Evolutionary conservation across 257 asterid genomes (phyloP).

Genomic region (Capsicum chinense): DNA sequence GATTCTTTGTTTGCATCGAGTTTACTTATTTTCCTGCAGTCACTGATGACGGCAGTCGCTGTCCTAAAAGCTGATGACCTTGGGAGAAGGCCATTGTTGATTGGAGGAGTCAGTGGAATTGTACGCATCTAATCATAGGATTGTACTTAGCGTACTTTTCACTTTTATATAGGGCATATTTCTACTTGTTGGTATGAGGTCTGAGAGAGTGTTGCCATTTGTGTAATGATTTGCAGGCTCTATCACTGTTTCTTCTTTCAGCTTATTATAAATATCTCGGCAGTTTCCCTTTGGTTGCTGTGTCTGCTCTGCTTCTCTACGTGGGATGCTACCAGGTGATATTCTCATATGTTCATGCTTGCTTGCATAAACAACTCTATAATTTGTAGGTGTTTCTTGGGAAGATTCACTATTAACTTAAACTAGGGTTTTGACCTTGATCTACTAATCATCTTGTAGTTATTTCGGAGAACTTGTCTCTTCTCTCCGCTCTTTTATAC

Average conservation of each 20-base stretch:
- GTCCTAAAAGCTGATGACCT: constrained; percentile 95
- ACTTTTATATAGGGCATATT: not conserved
- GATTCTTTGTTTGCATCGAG: constrained; percentile 5
- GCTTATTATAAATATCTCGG: constrained; percentile 94
- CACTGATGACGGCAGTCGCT: constrained; percentile 90
- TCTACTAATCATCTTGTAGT: constrained; percentile 16
- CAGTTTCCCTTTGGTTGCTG: constrained; percentile 83
- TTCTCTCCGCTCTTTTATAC: not conserved
- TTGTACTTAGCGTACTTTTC: constrained; percentile 16
- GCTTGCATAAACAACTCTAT: not conserved
- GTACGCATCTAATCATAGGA: constrained; percentile 53
- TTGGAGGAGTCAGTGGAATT: constrained; percentile 86
- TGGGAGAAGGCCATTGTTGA: constrained; percentile 91
- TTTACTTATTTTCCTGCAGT: constrained; percentile 49
- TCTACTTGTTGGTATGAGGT: constrained; percentile 16
- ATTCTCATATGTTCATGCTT: constrained; percentile 24
- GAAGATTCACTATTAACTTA: constrained; percentile 19
- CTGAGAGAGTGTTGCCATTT: constrained; percentile 8
- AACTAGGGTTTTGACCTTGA: not conserved
- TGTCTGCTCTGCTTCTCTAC: constrained; percentile 88
- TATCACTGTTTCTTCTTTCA: constrained; percentile 87
- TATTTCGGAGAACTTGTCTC: not conserved
- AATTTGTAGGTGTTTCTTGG: not conserved
- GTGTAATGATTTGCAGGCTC: constrained; percentile 54
- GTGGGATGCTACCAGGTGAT: constrained; percentile 98